A percentile compares a stretch with the other conserved stretches of the same genome.
Evolutionary conservation across 768 basidiomycete species (phyloP).

Genomic region (Pleurotus giganteus): DNA sequence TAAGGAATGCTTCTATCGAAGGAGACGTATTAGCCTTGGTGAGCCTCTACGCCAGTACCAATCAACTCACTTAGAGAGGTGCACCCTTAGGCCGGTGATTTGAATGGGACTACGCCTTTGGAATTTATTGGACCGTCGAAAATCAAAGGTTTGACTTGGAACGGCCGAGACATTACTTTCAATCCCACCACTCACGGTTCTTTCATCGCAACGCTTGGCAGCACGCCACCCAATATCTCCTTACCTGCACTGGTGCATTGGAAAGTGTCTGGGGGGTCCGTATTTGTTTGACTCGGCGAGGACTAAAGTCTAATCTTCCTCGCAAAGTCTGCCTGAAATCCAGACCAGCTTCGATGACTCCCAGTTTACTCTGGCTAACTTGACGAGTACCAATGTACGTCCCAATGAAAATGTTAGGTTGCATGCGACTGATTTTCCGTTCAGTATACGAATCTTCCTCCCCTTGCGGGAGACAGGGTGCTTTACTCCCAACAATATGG

Average conservation of each 20-base stretch:
- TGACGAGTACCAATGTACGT: constrained; percentile 44
- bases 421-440: neutral
- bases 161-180: constrained; percentile 26
- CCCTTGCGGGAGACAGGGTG: constrained; percentile 39
- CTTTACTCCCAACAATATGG: constrained; percentile 54
- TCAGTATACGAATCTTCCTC: constrained; percentile 50
- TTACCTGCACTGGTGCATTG: constrained; percentile 40
- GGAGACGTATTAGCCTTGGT: constrained; percentile 35
- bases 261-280: constrained; percentile 46
- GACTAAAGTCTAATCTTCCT: neutral
- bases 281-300: neutral
- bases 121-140: constrained; percentile 40
- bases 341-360: constrained; percentile 46
- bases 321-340: constrained; percentile 47
- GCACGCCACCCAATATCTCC: constrained; percentile 13
- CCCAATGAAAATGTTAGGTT: neutral
- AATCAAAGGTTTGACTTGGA: constrained; percentile 39
- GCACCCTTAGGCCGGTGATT: constrained; percentile 39
- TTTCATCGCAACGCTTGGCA: constrained; percentile 23
- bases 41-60: neutral
- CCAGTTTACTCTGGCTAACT: constrained; percentile 38
- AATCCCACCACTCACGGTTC: constrained; percentile 27
- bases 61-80: neutral
- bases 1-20: constrained; percentile 44
- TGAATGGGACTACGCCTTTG: constrained; percentile 45